These are phyloP conservation scores for Pseudogymnoascus sp. DNA, from an alignment of 2,329 filamentous ascomycete species.

Conservation along the genomic window DNA sequence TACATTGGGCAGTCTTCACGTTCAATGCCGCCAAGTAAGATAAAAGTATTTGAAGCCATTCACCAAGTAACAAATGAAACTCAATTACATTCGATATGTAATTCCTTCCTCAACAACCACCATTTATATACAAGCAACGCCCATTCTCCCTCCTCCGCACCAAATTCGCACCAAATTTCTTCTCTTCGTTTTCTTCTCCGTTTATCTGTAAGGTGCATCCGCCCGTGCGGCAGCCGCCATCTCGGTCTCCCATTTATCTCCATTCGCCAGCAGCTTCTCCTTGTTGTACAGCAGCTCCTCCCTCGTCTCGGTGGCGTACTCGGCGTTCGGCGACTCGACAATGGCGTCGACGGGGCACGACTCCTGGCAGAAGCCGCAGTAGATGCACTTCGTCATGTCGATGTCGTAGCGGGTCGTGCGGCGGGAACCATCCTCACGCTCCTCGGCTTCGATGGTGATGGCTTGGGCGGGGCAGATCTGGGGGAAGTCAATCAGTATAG, in stretches of 20 bases:
- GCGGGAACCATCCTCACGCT: conserved; percentile 90
- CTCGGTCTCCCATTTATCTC: conserved; percentile 97
- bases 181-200: neutral
- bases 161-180: neutral
- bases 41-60: neutral
- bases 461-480: conserved; percentile 92
- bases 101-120: neutral
- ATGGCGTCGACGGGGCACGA: conserved; percentile 97
- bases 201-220: conserved; percentile 83
- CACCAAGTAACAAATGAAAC: conserved; percentile 4
- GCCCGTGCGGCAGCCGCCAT: conserved; percentile 85
- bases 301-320: conserved; percentile 69
- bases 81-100: conserved; percentile 4
- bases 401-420: conserved; percentile 97
- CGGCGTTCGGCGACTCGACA: conserved; percentile 66
- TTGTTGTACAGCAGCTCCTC: conserved; percentile 98
- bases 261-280: conserved; percentile 81
- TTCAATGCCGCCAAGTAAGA: neutral
- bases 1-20: neutral
- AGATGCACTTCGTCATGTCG: conserved; percentile 99
- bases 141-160: neutral
- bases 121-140: conserved; percentile 6
- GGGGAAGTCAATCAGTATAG: conserved; percentile 14
- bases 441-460: conserved; percentile 98
- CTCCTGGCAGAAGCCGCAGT: conserved; percentile 99